Conservation (phyloP, 192 early-diverging fungal genomes). For the Coemansia sp. region DNA sequence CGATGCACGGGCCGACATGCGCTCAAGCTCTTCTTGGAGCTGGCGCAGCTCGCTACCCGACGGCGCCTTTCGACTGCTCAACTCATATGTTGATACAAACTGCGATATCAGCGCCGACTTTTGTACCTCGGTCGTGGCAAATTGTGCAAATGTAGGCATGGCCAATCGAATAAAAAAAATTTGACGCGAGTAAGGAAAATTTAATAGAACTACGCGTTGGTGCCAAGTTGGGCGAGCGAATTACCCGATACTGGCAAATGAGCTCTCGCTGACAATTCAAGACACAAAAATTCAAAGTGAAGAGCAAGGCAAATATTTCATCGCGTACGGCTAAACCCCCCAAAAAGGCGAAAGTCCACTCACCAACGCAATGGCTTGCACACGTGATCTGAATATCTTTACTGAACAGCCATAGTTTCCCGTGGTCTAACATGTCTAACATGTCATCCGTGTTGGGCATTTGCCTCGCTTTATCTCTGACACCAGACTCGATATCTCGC, state of each 20-base stretch:
- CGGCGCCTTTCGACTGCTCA: slow-evolving; percentile 16
- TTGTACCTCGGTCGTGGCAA: slow-evolving; percentile 33
- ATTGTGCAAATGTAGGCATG: slow-evolving; percentile 28
- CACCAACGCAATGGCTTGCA: not conserved
- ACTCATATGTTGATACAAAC: slow-evolving; percentile 22
- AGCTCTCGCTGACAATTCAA: not conserved
- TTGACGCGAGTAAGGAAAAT: not conserved
- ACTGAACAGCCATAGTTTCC: not conserved
- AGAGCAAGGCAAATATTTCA: not conserved
- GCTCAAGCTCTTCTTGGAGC: slow-evolving; percentile 42
- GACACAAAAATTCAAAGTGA: not conserved
- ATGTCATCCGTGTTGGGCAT: not conserved
- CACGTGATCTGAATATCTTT: not conserved
- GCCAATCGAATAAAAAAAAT: not conserved
- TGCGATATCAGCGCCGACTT: slow-evolving; percentile 31
- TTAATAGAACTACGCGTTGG: not conserved
- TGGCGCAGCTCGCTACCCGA: slow-evolving; percentile 32
- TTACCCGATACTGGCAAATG: slow-evolving; percentile 5
- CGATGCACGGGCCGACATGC: slow-evolving; percentile 28
- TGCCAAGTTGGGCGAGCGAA: not conserved
- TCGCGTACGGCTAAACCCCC: not conserved
- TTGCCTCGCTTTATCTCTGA: not conserved
- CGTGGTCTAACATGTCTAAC: not conserved
- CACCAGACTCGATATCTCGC: not conserved
- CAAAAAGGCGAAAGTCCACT: not conserved